Conservation (phyloP, 2,329 filamentous ascomycete genomes). For the Plenodomus lindquistii region DNA sequence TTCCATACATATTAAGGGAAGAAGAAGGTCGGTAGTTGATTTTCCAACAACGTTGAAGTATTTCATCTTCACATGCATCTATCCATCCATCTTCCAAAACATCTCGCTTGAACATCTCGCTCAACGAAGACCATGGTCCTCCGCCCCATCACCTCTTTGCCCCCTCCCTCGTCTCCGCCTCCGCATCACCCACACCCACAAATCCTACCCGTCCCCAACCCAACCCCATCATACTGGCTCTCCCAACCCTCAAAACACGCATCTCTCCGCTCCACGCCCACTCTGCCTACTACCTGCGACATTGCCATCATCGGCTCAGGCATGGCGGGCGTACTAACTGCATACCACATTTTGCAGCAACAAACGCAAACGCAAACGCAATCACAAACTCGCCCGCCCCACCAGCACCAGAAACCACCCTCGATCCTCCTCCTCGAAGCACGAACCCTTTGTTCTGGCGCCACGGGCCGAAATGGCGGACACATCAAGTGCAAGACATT, state of each 20-base stretch:
- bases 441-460: slow-evolving; percentile 25
- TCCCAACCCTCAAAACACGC: slow-evolving; percentile 32
- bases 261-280: slow-evolving; percentile 31
- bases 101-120: too few relatives aligned
- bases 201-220: slow-evolving; percentile 35
- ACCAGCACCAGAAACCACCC: neutral
- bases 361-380: too few relatives aligned
- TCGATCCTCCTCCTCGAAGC: slow-evolving; percentile 29
- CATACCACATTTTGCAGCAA: slow-evolving; percentile 37
- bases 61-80: too few relatives aligned
- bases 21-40: too few relatives aligned
- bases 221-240: slow-evolving; percentile 45
- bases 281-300: slow-evolving; percentile 30
- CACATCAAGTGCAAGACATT: slow-evolving; percentile 54
- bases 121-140: too few relatives aligned
- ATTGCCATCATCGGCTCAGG: slow-evolving; percentile 42
- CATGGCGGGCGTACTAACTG: slow-evolving; percentile 37
- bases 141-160: too few relatives aligned
- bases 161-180: too few relatives aligned
- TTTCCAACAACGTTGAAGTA: too few relatives aligned
- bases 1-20: too few relatives aligned
- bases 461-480: slow-evolving; percentile 39
- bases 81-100: too few relatives aligned
- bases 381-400: slow-evolving; percentile 2
- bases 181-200: too few relatives aligned